A percentile compares a stretch with the other conserved stretches of the same genome.
phyloP scores from a whole-genome alignment of 164 flowering plant species.

The Tetracentron sinense region DNA sequence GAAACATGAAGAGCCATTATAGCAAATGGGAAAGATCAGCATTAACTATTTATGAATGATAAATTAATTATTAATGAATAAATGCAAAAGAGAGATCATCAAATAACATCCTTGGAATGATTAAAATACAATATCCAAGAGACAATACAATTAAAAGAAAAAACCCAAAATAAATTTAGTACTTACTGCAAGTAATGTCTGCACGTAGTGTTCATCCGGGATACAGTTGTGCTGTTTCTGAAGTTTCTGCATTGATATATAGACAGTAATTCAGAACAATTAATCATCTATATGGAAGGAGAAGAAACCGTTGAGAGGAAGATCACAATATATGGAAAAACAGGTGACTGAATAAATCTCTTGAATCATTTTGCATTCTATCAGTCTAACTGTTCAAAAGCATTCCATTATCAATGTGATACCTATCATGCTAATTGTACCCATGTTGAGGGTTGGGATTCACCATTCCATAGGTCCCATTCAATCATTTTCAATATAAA shows the following conservation, averaged over 20 bases:
- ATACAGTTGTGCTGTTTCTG: slow-evolving; percentile 95
- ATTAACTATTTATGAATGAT: too few relatives aligned
- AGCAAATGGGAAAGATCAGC: not conserved
- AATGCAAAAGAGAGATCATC: too few relatives aligned
- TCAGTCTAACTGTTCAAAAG: not conserved
- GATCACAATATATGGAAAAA: not conserved
- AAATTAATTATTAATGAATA: too few relatives aligned
- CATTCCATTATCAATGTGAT: not conserved
- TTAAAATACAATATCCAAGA: not conserved
- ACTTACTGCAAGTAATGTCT: slow-evolving; percentile 80
- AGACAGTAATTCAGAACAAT: slow-evolving; percentile 6
- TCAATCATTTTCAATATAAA: too few relatives aligned
- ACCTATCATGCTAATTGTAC: too few relatives aligned
- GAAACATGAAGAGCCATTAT: not conserved
- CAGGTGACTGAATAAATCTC: not conserved
- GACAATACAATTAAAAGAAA: not conserved
- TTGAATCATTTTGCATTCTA: not conserved
- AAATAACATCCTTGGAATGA: not conserved
- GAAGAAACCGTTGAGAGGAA: not conserved
- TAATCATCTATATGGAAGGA: not conserved
- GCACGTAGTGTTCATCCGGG: slow-evolving; percentile 95
- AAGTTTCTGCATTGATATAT: slow-evolving; percentile 53
- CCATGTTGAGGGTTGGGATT: too few relatives aligned
- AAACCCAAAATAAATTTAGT: not conserved
- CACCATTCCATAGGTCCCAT: too few relatives aligned